Evolutionary conservation across 257 asterid species (phyloP).

Genomic region (Jaltomata sinuosa): DNA sequence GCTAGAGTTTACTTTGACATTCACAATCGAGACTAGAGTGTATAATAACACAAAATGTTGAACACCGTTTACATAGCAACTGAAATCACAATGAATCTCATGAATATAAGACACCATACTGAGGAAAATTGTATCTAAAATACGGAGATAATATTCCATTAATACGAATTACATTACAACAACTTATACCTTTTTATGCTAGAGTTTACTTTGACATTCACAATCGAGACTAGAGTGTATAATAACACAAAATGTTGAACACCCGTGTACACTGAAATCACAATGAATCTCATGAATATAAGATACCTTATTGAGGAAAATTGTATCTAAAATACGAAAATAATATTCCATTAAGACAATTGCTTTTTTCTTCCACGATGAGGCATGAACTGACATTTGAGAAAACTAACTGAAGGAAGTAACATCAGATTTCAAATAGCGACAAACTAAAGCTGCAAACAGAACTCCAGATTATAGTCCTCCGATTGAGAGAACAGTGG

Average conservation of each 20-base stretch:
- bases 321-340: background rate
- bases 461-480: background rate
- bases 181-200: background rate
- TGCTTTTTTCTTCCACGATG: background rate
- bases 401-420: background rate
- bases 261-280: background rate
- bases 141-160: too few relatives aligned
- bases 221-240: background rate
- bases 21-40: background rate
- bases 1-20: background rate
- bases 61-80: background rate
- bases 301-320: background rate
- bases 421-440: background rate
- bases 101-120: too few relatives aligned
- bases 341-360: background rate
- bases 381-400: background rate
- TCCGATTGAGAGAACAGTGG: background rate
- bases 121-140: too few relatives aligned
- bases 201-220: background rate
- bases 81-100: background rate
- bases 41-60: background rate
- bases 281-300: background rate
- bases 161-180: background rate
- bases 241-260: background rate
- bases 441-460: background rate